A percentile compares a stretch with the other conserved stretches of the same genome.
Evolutionary conservation across 75 land plant genomes (phyloP).

Genomic region (Selaginella tamariscina): DNA sequence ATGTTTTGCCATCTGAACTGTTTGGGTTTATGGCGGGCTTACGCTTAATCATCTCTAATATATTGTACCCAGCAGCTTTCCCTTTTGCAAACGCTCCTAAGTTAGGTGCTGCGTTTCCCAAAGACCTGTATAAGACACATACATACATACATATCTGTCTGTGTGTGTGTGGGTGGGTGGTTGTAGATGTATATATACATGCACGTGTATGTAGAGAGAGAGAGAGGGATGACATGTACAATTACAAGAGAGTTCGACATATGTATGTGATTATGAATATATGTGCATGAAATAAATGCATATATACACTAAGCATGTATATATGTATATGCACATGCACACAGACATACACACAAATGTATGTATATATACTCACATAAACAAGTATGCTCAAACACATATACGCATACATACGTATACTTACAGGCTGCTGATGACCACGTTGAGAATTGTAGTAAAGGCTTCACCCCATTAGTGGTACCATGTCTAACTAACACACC

Average conservation of each 20-base stretch:
- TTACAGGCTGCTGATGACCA: constrained; percentile 25
- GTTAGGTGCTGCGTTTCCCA: constrained; percentile 80
- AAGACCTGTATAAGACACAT: constrained; percentile 38
- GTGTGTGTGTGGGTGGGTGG: no score
- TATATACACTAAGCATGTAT: no score
- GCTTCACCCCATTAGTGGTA: constrained; percentile 25
- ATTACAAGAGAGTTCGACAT: no score
- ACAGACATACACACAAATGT: no score
- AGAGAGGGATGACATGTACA: no score
- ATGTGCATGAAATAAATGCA: no score
- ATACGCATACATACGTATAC: not conserved
- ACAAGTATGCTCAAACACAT: not conserved
- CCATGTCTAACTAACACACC: constrained; percentile 16
- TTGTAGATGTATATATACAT: no score
- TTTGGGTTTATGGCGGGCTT: constrained; percentile 45
- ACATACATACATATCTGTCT: no score
- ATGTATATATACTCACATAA: no score
- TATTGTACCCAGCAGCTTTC: constrained; percentile 62
- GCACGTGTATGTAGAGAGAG: no score
- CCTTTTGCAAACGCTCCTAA: constrained; percentile 76
- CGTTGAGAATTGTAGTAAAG: constrained; percentile 17
- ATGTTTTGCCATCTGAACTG: constrained; percentile 26
- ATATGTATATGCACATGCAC: no score
- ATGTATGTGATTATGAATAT: no score
- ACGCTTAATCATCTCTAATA: constrained; percentile 57